Evolutionary conservation across 2,329 filamentous ascomycete genomes (phyloP), one percentile per base, ranked within the genome.

Genomic region (Aaosphaeria arxii): DNA sequence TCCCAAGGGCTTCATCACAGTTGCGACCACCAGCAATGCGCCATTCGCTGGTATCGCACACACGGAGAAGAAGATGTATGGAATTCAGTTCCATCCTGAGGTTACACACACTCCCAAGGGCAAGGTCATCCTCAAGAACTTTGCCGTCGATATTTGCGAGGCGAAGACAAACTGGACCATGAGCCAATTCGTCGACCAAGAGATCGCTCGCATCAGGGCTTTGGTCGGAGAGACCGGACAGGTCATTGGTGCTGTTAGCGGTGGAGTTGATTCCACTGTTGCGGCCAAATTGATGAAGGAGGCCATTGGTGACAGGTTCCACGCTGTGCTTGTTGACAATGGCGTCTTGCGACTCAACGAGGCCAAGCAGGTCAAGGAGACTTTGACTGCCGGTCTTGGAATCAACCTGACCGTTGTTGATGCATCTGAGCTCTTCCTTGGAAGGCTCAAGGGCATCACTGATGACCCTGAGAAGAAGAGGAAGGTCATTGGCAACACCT

Each of bases 371-470:
- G 94, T 97, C 45, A 86, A 95, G 71, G 77, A 90, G 70, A 91
- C 84, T 0, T 81, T 97, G 2, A 79, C 80, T 1, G 70, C 91
- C 62, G 85, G 94, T 56, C 81, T 97, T 1, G 89, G 89, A 1
- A 95, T 97, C 71, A 94, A 96, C 70, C 78, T 97, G 3, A 95
- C 89, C 0, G 86, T 97, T 30, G 83, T 95, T 2, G 88, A 97
- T 66, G 91, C 84, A 0, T 80, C 81, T 7, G 78, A 95, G 51
- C 75, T 81, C 29, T 97, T 97, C 77, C 77, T 96, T n/a, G 74
- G 75, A 30, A 79, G 84, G 28, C 83, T 97, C 1, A 81, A 83
- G 55, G 92, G 90, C 13, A 82, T 96, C 29, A 76, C 74, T 0
- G 89, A 75, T 44, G 75, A 88, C 48, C 91, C 92, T 0, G 91